These are phyloP conservation scores for Aureobasidium sp. DNA, from an alignment of 2,329 filamentous ascomycete genomes.

Conservation along the genomic window DNA sequence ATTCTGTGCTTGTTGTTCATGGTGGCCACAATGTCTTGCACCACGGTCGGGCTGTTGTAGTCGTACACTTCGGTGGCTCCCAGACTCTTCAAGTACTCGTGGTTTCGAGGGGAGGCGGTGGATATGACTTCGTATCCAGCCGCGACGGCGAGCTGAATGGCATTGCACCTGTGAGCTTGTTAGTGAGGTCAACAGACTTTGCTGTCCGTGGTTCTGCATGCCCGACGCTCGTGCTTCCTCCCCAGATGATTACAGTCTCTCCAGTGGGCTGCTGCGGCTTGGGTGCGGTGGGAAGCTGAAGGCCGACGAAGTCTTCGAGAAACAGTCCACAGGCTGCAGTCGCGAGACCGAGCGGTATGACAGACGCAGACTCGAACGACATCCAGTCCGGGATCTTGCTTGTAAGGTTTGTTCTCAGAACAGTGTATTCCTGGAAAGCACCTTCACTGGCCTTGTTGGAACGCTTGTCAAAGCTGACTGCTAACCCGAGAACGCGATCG, in stretches of 20 bases:
- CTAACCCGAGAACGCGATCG: slow-evolving; percentile 25
- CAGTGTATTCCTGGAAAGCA: slow-evolving; percentile 20
- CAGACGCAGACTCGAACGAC: slow-evolving; percentile 17
- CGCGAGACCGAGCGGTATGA: slow-evolving; percentile 17
- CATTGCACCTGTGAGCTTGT: slow-evolving; percentile 23
- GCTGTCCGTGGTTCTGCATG: not conserved
- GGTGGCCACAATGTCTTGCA: slow-evolving; percentile 15
- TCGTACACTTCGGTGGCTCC: slow-evolving; percentile 40
- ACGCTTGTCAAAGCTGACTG: slow-evolving; percentile 12
- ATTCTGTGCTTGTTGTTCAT: slow-evolving; percentile 11
- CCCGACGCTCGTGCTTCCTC: slow-evolving; percentile 42
- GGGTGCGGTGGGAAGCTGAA: slow-evolving; percentile 9
- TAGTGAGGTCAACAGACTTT: not conserved
- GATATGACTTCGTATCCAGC: slow-evolving; percentile 40
- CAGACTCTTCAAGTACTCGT: slow-evolving; percentile 34
- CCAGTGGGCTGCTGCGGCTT: not conserved
- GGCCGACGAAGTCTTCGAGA: slow-evolving; percentile 12
- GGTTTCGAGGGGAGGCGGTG: slow-evolving; percentile 36
- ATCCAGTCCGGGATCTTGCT: slow-evolving; percentile 17
- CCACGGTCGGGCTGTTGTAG: slow-evolving; percentile 33
- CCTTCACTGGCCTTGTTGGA: slow-evolving; percentile 14
- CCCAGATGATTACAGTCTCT: slow-evolving; percentile 36
- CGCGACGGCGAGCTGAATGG: slow-evolving; percentile 37
- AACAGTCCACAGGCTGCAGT: slow-evolving; percentile 19
- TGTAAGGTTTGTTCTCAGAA: slow-evolving; percentile 13